Evolutionary conservation across 345 rosid species (phyloP).

Genomic region (Theobroma cacao): DNA sequence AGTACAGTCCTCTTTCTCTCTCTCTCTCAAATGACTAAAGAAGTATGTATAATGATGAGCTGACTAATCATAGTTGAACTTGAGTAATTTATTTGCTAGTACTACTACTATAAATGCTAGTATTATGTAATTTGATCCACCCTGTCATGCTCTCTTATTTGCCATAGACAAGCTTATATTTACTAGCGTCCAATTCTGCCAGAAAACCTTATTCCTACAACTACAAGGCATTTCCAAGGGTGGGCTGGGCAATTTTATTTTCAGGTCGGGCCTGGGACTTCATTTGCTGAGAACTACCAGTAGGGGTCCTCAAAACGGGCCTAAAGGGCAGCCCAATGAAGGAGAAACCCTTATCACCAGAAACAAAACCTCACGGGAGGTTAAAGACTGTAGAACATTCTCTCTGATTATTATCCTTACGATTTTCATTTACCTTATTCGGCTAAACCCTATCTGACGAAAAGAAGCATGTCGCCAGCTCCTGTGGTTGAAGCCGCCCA

Average conservation of each 20-base stretch:
- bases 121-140: no score
- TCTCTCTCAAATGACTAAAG: no score
- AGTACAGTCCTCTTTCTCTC: background rate
- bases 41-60: no score
- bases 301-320: background rate
- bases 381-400: background rate
- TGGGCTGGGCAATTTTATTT: background rate
- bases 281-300: background rate
- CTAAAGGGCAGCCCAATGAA: background rate
- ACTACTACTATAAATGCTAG: no score
- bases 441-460: background rate
- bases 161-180: no score
- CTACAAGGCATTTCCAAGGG: no score
- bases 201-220: no score
- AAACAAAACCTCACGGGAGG: background rate
- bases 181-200: no score
- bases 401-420: background rate
- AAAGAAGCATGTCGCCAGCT: slow-evolving; percentile 54
- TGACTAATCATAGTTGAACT: no score
- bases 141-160: no score
- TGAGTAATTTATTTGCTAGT: no score
- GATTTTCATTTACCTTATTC: background rate
- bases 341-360: background rate
- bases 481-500: slow-evolving; percentile 47
- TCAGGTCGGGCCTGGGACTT: background rate